Evolutionary conservation across 202 grass and related monocot genomes (phyloP), one percentile per base, ranked within the genome.

Genomic region (Digitaria exilis): DNA sequence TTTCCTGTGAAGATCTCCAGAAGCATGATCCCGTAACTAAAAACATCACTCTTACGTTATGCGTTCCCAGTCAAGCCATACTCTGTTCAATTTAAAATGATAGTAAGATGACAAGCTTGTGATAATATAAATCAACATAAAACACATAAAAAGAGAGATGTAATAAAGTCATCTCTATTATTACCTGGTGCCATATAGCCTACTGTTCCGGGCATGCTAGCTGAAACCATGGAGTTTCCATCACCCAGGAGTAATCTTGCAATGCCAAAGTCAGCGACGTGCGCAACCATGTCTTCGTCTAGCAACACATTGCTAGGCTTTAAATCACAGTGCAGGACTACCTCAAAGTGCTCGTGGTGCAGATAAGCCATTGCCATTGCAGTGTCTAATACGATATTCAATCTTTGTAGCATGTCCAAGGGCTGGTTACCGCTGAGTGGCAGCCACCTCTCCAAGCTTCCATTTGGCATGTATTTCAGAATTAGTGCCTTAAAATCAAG

Each of bases 101-200:
- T n/a, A n/a, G n/a, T n/a, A n/a, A n/a, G n/a, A n/a, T n/a, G n/a
- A n/a, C n/a, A n/a, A n/a, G n/a, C n/a, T n/a, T n/a, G n/a, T n/a
- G n/a, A n/a, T n/a, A n/a, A n/a, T n/a, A n/a, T n/a, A n/a, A n/a
- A n/a, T n/a, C n/a, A n/a, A n/a, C n/a, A n/a, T n/a, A n/a, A n/a
- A n/a, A n/a, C n/a, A n/a, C n/a, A n/a, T n/a, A n/a, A n/a, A n/a
- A n/a, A n/a, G n/a, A n/a, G n/a, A n/a, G n/a, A n/a, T n/a, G n/a
- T n/a, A n/a, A n/a, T n/a, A n/a, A n/a, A n/a, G n/a, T n/a, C n/a
- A n/a, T n/a, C n/a, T n/a, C n/a, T n/a, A n/a, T n/a, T n/a, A n/a
- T 22, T 57, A 94, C 88, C 91, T 73, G 91, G 91, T 45, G 91
- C 81, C 79, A 94, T 86, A 52, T 91, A 94, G 44, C 88, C 88